Conservation (phyloP, 306 rosid genomes). For the Albizia julibrissin region DNA sequence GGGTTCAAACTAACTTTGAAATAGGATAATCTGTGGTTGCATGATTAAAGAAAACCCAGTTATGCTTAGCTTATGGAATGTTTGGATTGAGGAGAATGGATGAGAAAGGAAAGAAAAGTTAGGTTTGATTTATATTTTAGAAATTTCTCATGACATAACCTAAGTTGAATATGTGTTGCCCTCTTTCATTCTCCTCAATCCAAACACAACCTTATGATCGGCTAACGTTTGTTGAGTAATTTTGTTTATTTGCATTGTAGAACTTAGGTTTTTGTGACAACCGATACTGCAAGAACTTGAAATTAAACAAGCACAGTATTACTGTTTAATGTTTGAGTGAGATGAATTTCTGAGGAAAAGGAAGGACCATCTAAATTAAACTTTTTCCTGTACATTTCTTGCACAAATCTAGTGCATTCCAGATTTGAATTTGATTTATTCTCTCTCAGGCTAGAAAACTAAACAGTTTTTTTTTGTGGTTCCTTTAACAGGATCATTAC, state of each 20-base stretch:
- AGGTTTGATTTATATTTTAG: neutral
- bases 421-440: neutral
- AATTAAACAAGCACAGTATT: neutral
- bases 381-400: neutral
- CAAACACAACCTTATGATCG: neutral
- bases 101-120: neutral
- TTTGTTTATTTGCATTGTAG: neutral
- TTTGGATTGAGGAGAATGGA: neutral
- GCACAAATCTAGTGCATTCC: neutral
- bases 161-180: neutral
- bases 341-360: neutral
- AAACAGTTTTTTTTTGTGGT: neutral
- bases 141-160: neutral
- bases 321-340: too few species aligned
- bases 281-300: neutral
- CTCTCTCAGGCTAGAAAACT: neutral
- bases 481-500: slow-evolving; percentile 25
- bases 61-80: neutral
- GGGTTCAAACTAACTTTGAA: neutral
- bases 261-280: neutral
- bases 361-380: neutral
- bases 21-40: neutral
- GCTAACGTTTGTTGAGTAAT: too few species aligned
- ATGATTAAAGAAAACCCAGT: neutral
- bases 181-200: neutral